A percentile compares a stretch with the other conserved stretches of the same genome.
phyloP scores from a whole-genome alignment of 495 filamentous ascomycete genomes.

The Penicillium mononematosum region DNA sequence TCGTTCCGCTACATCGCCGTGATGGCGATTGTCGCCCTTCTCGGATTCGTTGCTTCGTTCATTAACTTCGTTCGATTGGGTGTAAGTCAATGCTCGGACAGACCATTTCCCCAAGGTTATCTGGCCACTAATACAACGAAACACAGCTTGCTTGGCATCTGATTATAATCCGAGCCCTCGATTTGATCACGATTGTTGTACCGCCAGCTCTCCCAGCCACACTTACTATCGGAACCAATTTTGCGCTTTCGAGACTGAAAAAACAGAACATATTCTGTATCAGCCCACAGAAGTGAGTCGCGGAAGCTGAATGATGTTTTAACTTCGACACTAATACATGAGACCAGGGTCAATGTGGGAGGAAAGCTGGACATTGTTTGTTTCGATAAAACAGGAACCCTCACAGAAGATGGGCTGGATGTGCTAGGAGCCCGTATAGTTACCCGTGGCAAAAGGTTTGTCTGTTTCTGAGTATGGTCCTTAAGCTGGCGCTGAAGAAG shows the following conservation, averaged over 20 bases:
- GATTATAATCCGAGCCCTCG: conserved; percentile 87
- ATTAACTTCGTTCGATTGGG: conserved; percentile 86
- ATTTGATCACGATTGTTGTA: conserved; percentile 97
- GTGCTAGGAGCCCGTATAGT: conserved; percentile 84
- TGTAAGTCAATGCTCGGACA: conserved; percentile 37
- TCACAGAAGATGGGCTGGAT: conserved; percentile 96
- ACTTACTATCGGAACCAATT: conserved; percentile 93
- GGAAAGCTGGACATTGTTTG: conserved; percentile 95
- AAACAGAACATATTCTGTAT: conserved; percentile 93
- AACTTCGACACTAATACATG: not conserved
- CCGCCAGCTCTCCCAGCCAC: conserved; percentile 97
- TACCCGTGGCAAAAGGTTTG: conserved; percentile 53
- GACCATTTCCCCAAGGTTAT: not conserved
- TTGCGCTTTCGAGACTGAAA: conserved; percentile 83
- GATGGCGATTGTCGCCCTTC: conserved; percentile 82
- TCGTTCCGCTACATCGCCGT: conserved; percentile 98
- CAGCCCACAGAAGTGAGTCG: conserved; percentile 73
- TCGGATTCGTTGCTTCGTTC: conserved; percentile 89
- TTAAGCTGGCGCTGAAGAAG: conserved; percentile 4
- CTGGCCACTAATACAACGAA: conserved; percentile 21
- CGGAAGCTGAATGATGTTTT: not conserved
- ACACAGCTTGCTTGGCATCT: conserved; percentile 73
- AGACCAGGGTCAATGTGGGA: conserved; percentile 77
- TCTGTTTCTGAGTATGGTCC: not conserved
- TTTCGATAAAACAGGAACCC: conserved; percentile 97